These are phyloP conservation scores for Solanum appendiculatum DNA, from an alignment of 257 asterid species.

Conservation along the genomic window DNA sequence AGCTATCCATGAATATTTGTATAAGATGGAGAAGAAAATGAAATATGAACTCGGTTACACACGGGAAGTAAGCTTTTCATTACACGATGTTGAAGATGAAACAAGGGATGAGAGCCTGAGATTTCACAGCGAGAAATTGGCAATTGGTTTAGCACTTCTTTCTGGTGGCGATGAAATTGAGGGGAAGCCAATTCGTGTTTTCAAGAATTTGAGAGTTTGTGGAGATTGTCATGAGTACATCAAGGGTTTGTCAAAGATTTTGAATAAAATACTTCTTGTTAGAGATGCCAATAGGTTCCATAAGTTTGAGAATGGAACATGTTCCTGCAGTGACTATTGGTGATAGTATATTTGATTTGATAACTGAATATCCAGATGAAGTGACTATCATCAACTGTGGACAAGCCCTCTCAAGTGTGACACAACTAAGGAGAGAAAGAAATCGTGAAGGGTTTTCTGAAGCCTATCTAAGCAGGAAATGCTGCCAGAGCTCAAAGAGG, in stretches of 20 bases:
- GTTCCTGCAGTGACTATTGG: slow-evolving; percentile 45
- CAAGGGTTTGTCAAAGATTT: slow-evolving; percentile 37
- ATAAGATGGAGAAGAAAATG: slow-evolving; percentile 33
- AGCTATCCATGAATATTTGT: slow-evolving; percentile 22
- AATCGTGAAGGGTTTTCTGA: background rate
- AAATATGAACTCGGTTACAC: slow-evolving; percentile 26
- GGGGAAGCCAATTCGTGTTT: slow-evolving; percentile 21
- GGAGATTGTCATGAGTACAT: slow-evolving; percentile 49
- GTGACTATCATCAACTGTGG: background rate
- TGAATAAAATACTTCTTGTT: slow-evolving; percentile 23
- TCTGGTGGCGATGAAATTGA: slow-evolving; percentile 13
- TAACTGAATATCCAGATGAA: background rate
- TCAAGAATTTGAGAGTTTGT: slow-evolving; percentile 44
- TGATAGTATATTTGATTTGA: slow-evolving; percentile 1
- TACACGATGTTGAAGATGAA: slow-evolving; percentile 48
- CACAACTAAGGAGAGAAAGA: background rate
- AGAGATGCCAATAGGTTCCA: slow-evolving; percentile 47
- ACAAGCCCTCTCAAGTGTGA: background rate
- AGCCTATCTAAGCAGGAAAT: background rate
- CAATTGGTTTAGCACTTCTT: slow-evolving; percentile 37
- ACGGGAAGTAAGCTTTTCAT: slow-evolving; percentile 23
- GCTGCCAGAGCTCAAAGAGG: background rate
- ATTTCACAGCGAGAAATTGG: slow-evolving; percentile 45
- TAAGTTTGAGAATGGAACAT: slow-evolving; percentile 35
- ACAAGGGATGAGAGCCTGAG: slow-evolving; percentile 34